Evolutionary conservation across 768 basidiomycete genomes (phyloP), one percentile per base, ranked within the genome.

Genomic region (Podaxis sp.): DNA sequence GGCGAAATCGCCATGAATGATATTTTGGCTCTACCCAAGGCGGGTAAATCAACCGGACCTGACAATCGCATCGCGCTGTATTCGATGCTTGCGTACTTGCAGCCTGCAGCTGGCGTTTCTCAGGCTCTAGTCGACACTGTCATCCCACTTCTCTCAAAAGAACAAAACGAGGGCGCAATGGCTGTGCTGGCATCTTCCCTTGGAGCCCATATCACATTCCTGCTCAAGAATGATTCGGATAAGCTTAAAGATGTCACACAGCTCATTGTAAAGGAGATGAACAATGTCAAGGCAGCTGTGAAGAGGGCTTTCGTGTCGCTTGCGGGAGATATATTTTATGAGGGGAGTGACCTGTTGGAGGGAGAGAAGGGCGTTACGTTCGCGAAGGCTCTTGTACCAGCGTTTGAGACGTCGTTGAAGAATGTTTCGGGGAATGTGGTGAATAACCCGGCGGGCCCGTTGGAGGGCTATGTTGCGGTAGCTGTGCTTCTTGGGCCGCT

Each of bases 21-120:
- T 63, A 71, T 94, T 4, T 74, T 94, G 9, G 74, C 76, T n/a
- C 78, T 93, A 0, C 90, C 93, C 1, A 87, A 89, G 66, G 72
- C 87, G 0, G 90, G 93, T 21, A 99, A 97, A 77, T 91, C 94
- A 0, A 76, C 87, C 0, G 93, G 93, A 1, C 82, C 90, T 1
- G 96, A 96, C 59, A 94, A 98, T 70, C 86, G 95, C 16, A 71
- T 86, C 4, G 78, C 89, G 0, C 77, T 98, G 7, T 95, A 93
- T 73, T 80, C 84, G 1, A 93, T 98, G 87, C 78, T 94, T 1
- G 73, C 79, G 1, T 68, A 68, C 54, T 63, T 94, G 1, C 72
- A 76, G 0, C 78, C 87, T 2, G 82, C 82, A 4, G 44, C 65
- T 11, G 68, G 60, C 10, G 67, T 77, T 37, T 81, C 81, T 13